These are phyloP conservation scores for Pichia sp. DNA, from an alignment of 1,139 yeast genomes.

Conservation along the genomic window DNA sequence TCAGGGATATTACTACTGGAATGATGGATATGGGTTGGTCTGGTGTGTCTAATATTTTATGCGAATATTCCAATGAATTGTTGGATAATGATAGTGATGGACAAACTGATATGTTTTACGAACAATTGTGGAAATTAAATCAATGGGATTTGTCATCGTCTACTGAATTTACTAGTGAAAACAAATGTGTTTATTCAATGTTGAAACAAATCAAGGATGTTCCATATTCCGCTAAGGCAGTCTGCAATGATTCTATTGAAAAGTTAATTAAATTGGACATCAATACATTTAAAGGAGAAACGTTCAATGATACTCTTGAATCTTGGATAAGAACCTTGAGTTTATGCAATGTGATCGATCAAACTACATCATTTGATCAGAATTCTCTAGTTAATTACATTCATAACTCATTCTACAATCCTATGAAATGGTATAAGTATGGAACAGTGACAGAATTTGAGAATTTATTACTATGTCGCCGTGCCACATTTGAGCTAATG, in stretches of 20 bases:
- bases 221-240: slow-evolving; percentile 23
- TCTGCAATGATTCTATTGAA: slow-evolving; percentile 29
- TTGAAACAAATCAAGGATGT: slow-evolving; percentile 43
- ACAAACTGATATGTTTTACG: slow-evolving; percentile 29
- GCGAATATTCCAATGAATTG: slow-evolving; percentile 19
- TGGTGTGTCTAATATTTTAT: slow-evolving; percentile 43
- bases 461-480: slow-evolving; percentile 42
- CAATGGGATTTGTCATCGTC: slow-evolving; percentile 67
- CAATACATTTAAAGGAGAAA: neutral
- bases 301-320: slow-evolving; percentile 11
- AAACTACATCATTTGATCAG: slow-evolving; percentile 11
- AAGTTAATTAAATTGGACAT: slow-evolving; percentile 18
- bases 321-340: slow-evolving; percentile 42
- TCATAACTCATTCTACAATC: slow-evolving; percentile 1
- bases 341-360: slow-evolving; percentile 33
- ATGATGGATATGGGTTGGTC: slow-evolving; percentile 46
- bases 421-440: slow-evolving; percentile 38
- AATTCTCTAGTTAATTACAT: slow-evolving; percentile 12
- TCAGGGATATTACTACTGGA: slow-evolving; percentile 35
- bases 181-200: slow-evolving; percentile 46
- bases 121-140: slow-evolving; percentile 70
- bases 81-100: slow-evolving; percentile 9
- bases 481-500: slow-evolving; percentile 35
- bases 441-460: slow-evolving; percentile 41
- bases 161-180: slow-evolving; percentile 33